phyloP scores from a whole-genome alignment of 108 stramenopile genomes.

The Aureococcus anophagefferens region DNA sequence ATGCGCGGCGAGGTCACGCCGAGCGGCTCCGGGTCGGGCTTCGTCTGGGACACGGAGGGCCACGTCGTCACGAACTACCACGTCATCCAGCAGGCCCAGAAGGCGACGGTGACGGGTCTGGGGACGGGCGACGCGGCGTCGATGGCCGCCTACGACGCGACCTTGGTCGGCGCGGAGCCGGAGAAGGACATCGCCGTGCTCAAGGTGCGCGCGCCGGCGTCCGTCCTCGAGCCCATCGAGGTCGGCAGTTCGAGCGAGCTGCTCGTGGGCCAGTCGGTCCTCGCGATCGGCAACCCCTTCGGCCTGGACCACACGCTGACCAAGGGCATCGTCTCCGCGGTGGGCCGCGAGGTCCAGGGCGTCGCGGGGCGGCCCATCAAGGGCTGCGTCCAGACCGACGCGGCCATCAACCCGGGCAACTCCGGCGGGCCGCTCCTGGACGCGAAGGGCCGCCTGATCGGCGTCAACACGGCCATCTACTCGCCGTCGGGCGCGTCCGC shows the following conservation, averaged over 20 bases:
- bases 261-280: slow-evolving; percentile 67
- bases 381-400: slow-evolving; percentile 76
- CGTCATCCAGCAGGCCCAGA: slow-evolving; percentile 19
- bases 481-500: slow-evolving; percentile 51
- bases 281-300: slow-evolving; percentile 89
- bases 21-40: slow-evolving; percentile 15
- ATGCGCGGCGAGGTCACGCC: slow-evolving; percentile 11
- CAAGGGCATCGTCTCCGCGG: slow-evolving; percentile 68
- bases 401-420: slow-evolving; percentile 79
- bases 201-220: slow-evolving; percentile 28
- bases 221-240: slow-evolving; percentile 46
- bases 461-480: slow-evolving; percentile 82
- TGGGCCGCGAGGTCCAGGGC: slow-evolving; percentile 67
- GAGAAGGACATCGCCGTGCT: slow-evolving; percentile 42
- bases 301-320: slow-evolving; percentile 67
- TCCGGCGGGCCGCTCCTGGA: slow-evolving; percentile 80
- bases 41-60: slow-evolving; percentile 54
- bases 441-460: slow-evolving; percentile 63
- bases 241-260: slow-evolving; percentile 57
- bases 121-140: slow-evolving; percentile 8
- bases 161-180: slow-evolving; percentile 24
- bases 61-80: slow-evolving; percentile 75
- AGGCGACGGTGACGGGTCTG: neutral
- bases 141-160: slow-evolving; percentile 24
- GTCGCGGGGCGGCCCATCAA: slow-evolving; percentile 60